A percentile compares a stretch with the other conserved stretches of the same genome.
These are phyloP conservation scores for Coniochaeta ligniaria DNA, from an alignment of 2,329 filamentous ascomycete genomes.

Conservation along the genomic window DNA sequence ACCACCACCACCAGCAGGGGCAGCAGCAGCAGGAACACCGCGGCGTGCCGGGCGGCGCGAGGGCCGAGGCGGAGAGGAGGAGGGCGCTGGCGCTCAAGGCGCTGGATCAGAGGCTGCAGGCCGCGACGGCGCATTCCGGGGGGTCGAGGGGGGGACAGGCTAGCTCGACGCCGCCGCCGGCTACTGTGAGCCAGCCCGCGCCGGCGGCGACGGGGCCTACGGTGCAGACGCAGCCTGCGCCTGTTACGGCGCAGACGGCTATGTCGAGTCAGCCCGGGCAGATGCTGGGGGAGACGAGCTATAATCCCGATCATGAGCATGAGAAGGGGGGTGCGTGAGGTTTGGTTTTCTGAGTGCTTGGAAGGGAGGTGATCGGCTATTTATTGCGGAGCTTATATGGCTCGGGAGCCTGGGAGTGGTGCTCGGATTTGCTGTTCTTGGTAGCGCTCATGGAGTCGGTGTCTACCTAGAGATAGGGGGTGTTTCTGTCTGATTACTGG, in stretches of 20 bases:
- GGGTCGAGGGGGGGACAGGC: slow-evolving; percentile 25
- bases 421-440: neutral
- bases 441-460: neutral
- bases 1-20: slow-evolving; percentile 67
- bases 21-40: slow-evolving; percentile 46
- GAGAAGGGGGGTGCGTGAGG: slow-evolving; percentile 20
- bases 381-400: neutral
- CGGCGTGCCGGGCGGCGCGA: slow-evolving; percentile 58
- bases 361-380: neutral
- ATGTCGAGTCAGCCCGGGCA: slow-evolving; percentile 46
- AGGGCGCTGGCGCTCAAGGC: slow-evolving; percentile 85
- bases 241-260: slow-evolving; percentile 46
- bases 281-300: slow-evolving; percentile 63
- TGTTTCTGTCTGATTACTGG: neutral
- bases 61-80: slow-evolving; percentile 86
- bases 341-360: neutral
- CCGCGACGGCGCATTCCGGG: slow-evolving; percentile 50
- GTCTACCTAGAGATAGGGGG: neutral
- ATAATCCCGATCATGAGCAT: slow-evolving; percentile 55
- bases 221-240: slow-evolving; percentile 49
- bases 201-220: slow-evolving; percentile 42
- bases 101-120: slow-evolving; percentile 83
- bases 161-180: slow-evolving; percentile 33
- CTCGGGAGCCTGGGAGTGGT: neutral
- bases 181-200: slow-evolving; percentile 15